A percentile compares a stretch with the other conserved stretches of the same genome.
Evolutionary conservation across 345 rosid genomes (phyloP).

Genomic region (Dipteronia dyeriana): DNA sequence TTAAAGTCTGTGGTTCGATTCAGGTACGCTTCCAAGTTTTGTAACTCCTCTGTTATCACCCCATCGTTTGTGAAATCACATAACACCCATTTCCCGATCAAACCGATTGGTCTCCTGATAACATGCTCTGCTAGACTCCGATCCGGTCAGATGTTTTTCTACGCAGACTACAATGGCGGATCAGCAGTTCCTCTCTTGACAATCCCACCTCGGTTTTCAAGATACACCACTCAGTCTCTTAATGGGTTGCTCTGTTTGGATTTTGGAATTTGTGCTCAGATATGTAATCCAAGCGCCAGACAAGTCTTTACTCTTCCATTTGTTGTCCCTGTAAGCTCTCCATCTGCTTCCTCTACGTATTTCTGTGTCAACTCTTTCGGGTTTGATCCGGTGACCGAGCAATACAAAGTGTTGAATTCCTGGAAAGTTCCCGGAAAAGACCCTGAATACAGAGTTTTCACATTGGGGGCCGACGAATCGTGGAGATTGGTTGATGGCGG

Average conservation of each 20-base stretch:
- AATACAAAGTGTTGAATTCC: conserved; percentile 28
- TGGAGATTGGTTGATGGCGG: conserved; percentile 24
- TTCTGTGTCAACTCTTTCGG: conserved; percentile 26
- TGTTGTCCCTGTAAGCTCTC: conserved; percentile 6
- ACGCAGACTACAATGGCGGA: no score
- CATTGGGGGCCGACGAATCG: conserved; percentile 9
- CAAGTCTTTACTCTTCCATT: conserved; percentile 5
- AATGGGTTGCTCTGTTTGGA: conserved; percentile 29
- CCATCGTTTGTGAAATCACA: no score
- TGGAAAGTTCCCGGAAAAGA: conserved; percentile 7
- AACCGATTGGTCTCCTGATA: no score
- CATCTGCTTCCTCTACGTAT: neutral
- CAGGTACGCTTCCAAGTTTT: no score
- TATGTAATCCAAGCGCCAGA: conserved; percentile 30
- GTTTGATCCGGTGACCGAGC: conserved; percentile 16
- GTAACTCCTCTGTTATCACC: no score
- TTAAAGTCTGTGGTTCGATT: no score
- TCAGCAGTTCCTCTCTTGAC: no score
- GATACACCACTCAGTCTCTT: conserved; percentile 14
- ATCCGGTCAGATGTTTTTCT: no score
- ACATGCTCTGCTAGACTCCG: no score
- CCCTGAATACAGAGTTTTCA: conserved; percentile 20
- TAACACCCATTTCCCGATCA: no score
- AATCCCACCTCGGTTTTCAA: no score
- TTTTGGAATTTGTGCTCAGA: conserved; percentile 25